phyloP scores from a whole-genome alignment of 2,329 filamentous ascomycete genomes.

The Ophiostoma triangulosporum region DNA sequence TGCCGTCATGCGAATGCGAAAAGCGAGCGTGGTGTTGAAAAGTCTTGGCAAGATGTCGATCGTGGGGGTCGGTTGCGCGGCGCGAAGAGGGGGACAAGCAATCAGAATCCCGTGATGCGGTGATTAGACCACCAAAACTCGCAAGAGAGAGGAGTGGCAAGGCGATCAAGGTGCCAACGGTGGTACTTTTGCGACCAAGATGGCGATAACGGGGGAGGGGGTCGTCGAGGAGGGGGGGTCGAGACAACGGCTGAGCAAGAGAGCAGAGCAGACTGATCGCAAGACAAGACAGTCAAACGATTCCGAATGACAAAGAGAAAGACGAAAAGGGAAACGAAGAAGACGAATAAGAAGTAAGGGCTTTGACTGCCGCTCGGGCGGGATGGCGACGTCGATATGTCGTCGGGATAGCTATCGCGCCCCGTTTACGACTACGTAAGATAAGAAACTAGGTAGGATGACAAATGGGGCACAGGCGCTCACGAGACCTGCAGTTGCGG shows the following conservation, averaged over 20 bases:
- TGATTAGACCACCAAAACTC: no score
- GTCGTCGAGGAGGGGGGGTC: conserved; percentile 1
- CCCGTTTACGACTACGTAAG: no score
- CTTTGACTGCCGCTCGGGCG: no score
- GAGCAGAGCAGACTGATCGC: background rate
- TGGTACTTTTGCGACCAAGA: conserved; percentile 14
- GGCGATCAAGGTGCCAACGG: conserved; percentile 13
- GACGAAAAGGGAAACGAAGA: background rate
- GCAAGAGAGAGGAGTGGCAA: background rate
- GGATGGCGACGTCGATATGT: no score
- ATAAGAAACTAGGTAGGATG: background rate
- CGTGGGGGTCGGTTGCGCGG: background rate
- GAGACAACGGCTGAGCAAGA: background rate
- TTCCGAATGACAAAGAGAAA: background rate
- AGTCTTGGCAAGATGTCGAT: background rate
- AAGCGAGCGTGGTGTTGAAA: background rate
- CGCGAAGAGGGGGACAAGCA: background rate
- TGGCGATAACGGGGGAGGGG: background rate
- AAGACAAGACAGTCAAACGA: background rate
- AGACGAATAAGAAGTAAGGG: background rate
- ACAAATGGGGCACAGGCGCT: conserved; percentile 9
- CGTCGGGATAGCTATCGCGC: no score
- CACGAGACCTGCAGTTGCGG: conserved; percentile 13
- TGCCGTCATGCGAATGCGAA: background rate
- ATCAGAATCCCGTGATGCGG: no score